Evolutionary conservation across 2,329 filamentous ascomycete species (phyloP), one percentile per base, ranked within the genome.

Genomic region (Elsinoe batatas): DNA sequence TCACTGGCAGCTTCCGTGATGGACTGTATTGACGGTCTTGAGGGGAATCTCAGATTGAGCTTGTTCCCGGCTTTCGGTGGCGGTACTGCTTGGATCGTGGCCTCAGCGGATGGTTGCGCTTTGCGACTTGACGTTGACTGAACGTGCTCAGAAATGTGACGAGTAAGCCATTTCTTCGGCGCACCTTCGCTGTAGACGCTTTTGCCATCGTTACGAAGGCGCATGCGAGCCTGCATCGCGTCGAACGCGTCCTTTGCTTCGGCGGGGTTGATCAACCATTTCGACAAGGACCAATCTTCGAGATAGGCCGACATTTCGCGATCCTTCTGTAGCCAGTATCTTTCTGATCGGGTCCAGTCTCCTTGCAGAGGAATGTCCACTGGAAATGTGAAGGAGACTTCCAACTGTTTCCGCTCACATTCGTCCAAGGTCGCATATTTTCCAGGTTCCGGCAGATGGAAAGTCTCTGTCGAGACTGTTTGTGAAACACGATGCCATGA

Each of bases 271-370:
- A 57, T 53, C 22, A 57, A 36, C 55, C 55, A 57, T 12, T 37
- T 33, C 7, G 11, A 18, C 2, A 44, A 10, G 6, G 55, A 47
- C 15, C 18, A 57, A 26, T 53, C 46, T 37, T 46, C 33, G 5
- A 57, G 46, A 20, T 57, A 57, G n/a, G 26, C 18, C 3, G 43
- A 10, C 55, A 57, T 57, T 37, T 57, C 55, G 20, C 38, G 36
- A 33, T 57, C 55, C 17, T 53, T 57, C 44, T 43, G 44, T 12
- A 42, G 22, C 46, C 46, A 44, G 47, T 53, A 57, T 5, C 5
- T 20, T 17, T 57, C 55, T 15, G 55, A 51, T n/a, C 33, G 20
- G 5, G 18, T 22, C 46, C 46, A 51, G 11, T 30, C 18, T 15
- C 38, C 46, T 22, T 51, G 36, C 3, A 57, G 13, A 2, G 35